phyloP scores from a whole-genome alignment of 2,329 filamentous ascomycete species.

The Penicillium sp. region DNA sequence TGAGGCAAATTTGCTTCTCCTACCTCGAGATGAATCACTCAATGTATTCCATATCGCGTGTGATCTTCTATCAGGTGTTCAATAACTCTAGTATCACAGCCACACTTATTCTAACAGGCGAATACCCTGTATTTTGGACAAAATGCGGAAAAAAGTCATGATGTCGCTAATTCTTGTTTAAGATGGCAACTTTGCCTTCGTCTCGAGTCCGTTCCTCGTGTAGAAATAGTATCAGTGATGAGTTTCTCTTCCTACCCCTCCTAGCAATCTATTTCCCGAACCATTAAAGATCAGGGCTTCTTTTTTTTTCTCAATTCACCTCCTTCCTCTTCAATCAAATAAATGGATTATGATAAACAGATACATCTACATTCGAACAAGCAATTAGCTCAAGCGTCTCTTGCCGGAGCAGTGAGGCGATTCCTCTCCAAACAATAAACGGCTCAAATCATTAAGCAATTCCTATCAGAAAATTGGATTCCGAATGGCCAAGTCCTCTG shows the following conservation, averaged over 20 bases:
- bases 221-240: not conserved
- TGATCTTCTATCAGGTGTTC: not conserved
- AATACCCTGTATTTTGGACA: not conserved
- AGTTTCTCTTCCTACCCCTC: not conserved
- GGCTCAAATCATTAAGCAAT: slow-evolving; percentile 6
- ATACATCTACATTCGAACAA: not conserved
- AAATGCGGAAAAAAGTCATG: not conserved
- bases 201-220: not conserved
- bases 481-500: slow-evolving; percentile 12
- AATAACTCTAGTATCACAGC: not conserved
- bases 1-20: no score
- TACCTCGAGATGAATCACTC: no score
- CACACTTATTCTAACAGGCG: not conserved
- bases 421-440: not conserved
- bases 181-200: not conserved
- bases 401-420: not conserved
- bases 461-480: slow-evolving; percentile 11
- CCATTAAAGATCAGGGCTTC: not conserved
- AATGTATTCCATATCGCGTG: not conserved
- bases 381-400: not conserved
- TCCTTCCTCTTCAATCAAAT: not conserved
- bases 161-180: not conserved
- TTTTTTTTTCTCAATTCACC: not conserved
- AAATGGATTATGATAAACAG: not conserved
- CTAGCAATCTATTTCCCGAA: not conserved